Base-by-base conservation (phyloP, 768 basidiomycete genomes). In the Suillus hirtellus region DNA sequence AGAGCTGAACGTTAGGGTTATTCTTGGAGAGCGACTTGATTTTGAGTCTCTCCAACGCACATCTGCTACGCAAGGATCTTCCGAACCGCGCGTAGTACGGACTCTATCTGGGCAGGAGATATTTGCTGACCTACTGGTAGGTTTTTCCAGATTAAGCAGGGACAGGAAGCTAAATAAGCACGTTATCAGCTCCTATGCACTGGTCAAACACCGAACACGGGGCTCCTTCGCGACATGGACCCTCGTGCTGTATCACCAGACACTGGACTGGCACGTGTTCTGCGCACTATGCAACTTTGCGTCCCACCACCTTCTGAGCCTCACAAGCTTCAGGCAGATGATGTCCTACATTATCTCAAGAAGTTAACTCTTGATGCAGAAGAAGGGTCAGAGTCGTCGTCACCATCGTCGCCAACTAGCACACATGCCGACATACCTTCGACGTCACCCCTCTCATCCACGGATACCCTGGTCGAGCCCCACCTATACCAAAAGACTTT, bases 141-240 rank as follows among this genome's bases (percentile, higher is more conserved):
- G 31, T 31, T 64, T 27, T 38, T 54, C 38, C 35, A 31, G 11
- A n/a, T 63, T 31, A n/a, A n/a, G 40, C 43, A 60, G 14, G 35
- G 31, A 27, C 24, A 49, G 5, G 38, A 17, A 49, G 9, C 44
- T 35, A 37, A 65, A 19, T 34, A 37, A 43, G 42, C 40, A n/a
- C 24, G 2, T 49, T 44, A 21, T 50, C 47, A 86, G 85, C 80
- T 88, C 11, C 74, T 86, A 2, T 87, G 87, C 67, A 87, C 86
- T 0, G 87, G 87, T 9, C 87, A 88, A 71, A 73, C 68, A 8
- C 86, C 86, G 19, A 87, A 88, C 68, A 85, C 86, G 0, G 69
- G 67, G 1, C 66, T 88, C 42, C 72, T 89, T 2, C 69, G 66
- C 24, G 68, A 68, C 1, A 77, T 84, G 75, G 80, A 84, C 68